phyloP scores from a whole-genome alignment of 805 yeast species.

The Kurtzmaniella cleridarum region DNA sequence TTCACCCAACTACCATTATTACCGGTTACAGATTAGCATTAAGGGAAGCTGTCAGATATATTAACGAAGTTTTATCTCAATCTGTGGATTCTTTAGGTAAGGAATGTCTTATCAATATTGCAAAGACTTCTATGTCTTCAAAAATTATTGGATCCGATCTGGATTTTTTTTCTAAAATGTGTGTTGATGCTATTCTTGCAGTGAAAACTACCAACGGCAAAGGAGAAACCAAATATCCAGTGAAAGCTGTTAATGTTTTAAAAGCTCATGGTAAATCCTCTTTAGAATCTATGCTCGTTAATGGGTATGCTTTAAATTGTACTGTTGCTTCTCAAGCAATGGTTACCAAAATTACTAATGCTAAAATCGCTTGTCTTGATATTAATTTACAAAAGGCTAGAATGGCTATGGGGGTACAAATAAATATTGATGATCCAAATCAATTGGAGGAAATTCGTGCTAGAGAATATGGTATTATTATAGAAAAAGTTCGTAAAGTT shows the following conservation, averaged over 20 bases:
- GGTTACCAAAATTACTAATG: slow-evolving; percentile 64
- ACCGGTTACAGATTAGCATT: slow-evolving; percentile 93
- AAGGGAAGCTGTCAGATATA: slow-evolving; percentile 83
- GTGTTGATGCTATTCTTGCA: slow-evolving; percentile 91
- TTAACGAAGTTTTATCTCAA: slow-evolving; percentile 76
- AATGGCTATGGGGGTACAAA: slow-evolving; percentile 98
- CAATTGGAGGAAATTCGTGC: slow-evolving; percentile 89
- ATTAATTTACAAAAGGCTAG: slow-evolving; percentile 91
- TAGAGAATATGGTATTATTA: slow-evolving; percentile 79
- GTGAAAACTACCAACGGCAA: slow-evolving; percentile 85
- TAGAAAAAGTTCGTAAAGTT: slow-evolving; percentile 78
- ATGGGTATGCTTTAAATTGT: slow-evolving; percentile 95
- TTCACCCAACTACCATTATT: slow-evolving; percentile 97
- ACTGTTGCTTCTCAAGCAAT: slow-evolving; percentile 97
- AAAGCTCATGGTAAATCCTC: slow-evolving; percentile 97
- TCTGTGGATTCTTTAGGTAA: slow-evolving; percentile 74
- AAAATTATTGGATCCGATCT: slow-evolving; percentile 94
- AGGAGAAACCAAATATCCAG: slow-evolving; percentile 90
- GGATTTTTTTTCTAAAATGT: slow-evolving; percentile 83
- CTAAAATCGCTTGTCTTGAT: slow-evolving; percentile 84
- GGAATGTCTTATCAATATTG: slow-evolving; percentile 82
- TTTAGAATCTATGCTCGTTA: slow-evolving; percentile 75
- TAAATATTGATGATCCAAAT: slow-evolving; percentile 95
- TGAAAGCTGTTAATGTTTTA: slow-evolving; percentile 91
- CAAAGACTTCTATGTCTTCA: slow-evolving; percentile 95